phyloP scores from a whole-genome alignment of 1,284 basidiomycete species.

The Rhodotorula sp. region DNA sequence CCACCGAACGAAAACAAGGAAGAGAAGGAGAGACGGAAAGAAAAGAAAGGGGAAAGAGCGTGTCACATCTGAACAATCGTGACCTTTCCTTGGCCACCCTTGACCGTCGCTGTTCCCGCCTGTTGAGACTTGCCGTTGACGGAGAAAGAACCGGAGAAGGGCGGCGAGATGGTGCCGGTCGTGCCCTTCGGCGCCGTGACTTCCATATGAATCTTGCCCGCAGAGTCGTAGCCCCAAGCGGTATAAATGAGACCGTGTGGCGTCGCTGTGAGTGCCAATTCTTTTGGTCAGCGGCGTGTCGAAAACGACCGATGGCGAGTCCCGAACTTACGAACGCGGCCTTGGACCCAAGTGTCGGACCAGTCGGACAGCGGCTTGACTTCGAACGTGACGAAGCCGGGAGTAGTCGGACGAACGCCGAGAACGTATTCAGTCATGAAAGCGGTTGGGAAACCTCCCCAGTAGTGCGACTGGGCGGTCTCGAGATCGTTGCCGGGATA shows the following conservation, averaged over 20 bases:
- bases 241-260: conserved; percentile 8
- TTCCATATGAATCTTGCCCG: conserved; percentile 2
- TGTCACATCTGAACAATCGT: neutral
- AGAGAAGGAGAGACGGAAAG: no score
- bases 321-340: neutral
- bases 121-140: conserved; percentile 1
- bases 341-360: neutral
- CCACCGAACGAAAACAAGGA: neutral
- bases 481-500: conserved; percentile 4
- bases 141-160: conserved; percentile 2
- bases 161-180: conserved; percentile 2
- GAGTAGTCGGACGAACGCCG: neutral
- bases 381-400: conserved; percentile 2
- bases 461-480: neutral
- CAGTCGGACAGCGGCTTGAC: conserved; percentile 10
- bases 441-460: conserved; percentile 1
- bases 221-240: conserved; percentile 1
- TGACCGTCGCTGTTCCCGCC: neutral
- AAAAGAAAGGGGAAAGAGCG: neutral
- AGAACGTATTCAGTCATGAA: conserved; percentile 4
- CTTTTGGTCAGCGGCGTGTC: neutral
- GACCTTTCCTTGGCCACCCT: conserved; percentile 2
- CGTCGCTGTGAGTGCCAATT: neutral
- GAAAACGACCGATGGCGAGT: no score
- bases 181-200: conserved; percentile 17